phyloP scores from a whole-genome alignment of 2,329 filamentous ascomycete species.

The Alternaria sp. region DNA sequence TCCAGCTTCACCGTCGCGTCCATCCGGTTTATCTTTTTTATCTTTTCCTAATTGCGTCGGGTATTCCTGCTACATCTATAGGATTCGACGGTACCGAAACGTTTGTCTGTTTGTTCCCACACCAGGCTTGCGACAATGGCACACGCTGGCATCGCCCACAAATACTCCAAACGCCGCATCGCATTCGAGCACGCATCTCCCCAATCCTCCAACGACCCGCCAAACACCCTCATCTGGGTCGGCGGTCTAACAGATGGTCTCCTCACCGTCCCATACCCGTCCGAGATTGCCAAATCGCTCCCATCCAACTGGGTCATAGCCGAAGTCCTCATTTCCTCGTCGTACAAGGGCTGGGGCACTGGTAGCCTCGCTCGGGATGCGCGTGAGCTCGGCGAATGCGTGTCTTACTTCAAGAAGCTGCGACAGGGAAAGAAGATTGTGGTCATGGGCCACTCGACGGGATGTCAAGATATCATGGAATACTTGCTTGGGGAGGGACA shows the following conservation, averaged over 20 bases:
- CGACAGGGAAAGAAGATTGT: slow-evolving; percentile 63
- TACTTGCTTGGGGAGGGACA: slow-evolving; percentile 59
- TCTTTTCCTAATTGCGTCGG: neutral
- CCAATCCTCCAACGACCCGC: slow-evolving; percentile 29
- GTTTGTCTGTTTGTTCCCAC: neutral
- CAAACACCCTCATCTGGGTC: slow-evolving; percentile 72
- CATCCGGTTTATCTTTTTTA: neutral
- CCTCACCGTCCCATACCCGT: slow-evolving; percentile 68
- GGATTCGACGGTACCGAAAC: neutral
- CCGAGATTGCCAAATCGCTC: slow-evolving; percentile 59
- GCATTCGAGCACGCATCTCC: slow-evolving; percentile 57
- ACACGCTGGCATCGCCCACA: slow-evolving; percentile 54
- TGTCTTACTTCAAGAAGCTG: slow-evolving; percentile 59
- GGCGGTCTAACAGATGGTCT: slow-evolving; percentile 76
- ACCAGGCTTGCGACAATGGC: slow-evolving; percentile 32
- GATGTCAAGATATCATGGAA: slow-evolving; percentile 72
- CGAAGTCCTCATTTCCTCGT: slow-evolving; percentile 61
- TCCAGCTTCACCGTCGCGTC: slow-evolving; percentile 1
- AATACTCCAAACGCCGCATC: slow-evolving; percentile 52
- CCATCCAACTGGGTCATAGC: slow-evolving; percentile 62
- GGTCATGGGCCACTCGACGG: slow-evolving; percentile 74
- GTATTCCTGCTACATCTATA: neutral
- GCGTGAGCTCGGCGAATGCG: slow-evolving; percentile 61
- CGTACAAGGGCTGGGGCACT: slow-evolving; percentile 65
- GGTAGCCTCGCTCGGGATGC: slow-evolving; percentile 63